Evolutionary conservation across 176 grass and related monocot species (phyloP), one percentile per base, ranked within the genome.

Genomic region (Chloris gayana): DNA sequence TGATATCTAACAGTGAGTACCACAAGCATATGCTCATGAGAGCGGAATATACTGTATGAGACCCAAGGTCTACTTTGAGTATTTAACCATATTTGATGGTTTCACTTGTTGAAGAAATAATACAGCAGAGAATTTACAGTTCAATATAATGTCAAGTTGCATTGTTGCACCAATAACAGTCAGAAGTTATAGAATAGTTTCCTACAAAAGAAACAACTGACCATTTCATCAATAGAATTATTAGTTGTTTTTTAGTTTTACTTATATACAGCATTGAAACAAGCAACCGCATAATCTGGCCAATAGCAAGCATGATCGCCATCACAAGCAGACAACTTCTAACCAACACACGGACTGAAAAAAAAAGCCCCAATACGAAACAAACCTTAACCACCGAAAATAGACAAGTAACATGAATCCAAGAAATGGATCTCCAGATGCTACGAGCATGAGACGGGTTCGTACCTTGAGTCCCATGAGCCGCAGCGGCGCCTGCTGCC

Each of bases 391-490:
- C 9, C n/a, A 56, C 74, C 32, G 9, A 75, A 37, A 37, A 66
- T 72, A 51, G 38, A 50, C 70, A 79, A 74, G 18, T 30, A 59
- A 59, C 31, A 77, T 19, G 42, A 11, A 49, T 25, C 9, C 22
- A 29, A 72, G 39, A 37, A 82, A 35, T 13, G 12, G 41, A 67
- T 86, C 37, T 10, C 45, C 11, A 33, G 5, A 79, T 44, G 21
- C 15, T 14, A 35, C 7, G 45, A 75, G 9, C 17, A 25, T 30
- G 19, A 46, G 33, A 15, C 42, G 47, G 84, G 63, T 84, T 81
- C 45, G 64, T 50, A 99, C 96, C 88, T 99, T 99, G 76, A 99
- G 76, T 49, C 96, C 96, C 35, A 99, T 87, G 46, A 99, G 87
- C 82, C 85, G 90, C 65, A 99, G 82, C 31, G 96, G 96, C 29